Evolutionary conservation across 306 rosid genomes (phyloP), one percentile per base, ranked within the genome.

Genomic region (Cucurbita ficifolia): DNA sequence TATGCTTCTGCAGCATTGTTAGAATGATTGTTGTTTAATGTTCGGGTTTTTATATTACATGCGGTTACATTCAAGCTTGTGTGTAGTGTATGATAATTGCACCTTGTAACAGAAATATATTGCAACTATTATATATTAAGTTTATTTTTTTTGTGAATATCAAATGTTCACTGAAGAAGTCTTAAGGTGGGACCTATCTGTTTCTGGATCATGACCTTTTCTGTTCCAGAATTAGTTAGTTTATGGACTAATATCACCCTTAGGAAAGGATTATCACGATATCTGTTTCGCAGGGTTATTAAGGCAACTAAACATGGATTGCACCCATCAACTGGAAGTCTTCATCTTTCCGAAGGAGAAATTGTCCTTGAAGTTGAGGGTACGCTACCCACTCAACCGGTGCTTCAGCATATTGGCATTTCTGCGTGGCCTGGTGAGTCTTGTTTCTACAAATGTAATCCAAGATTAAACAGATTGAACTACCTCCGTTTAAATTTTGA

Each of bases 351-450:
- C 7, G 88, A 89, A 51, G 96, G 88, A 35, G 99, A 94, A 90
- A 79, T 90, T 17, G 80, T 87, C 75, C 90, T 91, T 56, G 99
- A 94, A 81, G 80, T 85, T 79, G 99, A 94, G 78, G 97, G 99
- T 72, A 78, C 92, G 13, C 76, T 87, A 83, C 96, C 99, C 40
- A 89, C 92, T 77, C 99, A 87, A 79, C 99, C 99, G 11, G 92
- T 91, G 83, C 88, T 94, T 76, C 94, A 94, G 74, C 97, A 91
- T 83, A 80, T 91, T 82, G 99, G 97, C 73, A 88, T 89, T 39
- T 78, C 95, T 75, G 84, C 96, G 4, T 94, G 99, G 97, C 97
- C 97, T 79, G 99, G 95, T 91, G 62, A 85, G 89, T 78, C 40
- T 54, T 81, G 79, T 49, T 64, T 6, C 18, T 48, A 46, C 24